phyloP scores from a whole-genome alignment of 495 filamentous ascomycete genomes.

The Terfezia boudieri region DNA sequence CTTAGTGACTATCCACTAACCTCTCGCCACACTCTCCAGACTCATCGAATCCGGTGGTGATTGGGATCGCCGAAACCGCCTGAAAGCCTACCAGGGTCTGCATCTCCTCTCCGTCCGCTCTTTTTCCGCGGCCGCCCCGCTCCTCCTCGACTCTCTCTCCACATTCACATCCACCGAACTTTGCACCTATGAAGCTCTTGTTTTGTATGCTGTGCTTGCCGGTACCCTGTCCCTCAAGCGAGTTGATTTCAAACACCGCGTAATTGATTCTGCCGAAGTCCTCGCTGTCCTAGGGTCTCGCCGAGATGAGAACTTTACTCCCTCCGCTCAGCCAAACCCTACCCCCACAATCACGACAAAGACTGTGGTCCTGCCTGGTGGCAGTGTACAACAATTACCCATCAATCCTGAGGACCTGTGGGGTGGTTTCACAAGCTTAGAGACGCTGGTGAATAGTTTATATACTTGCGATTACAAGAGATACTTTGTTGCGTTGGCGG shows the following conservation, averaged over 20 bases:
- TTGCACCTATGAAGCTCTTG: conserved; percentile 80
- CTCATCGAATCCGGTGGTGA: conserved; percentile 87
- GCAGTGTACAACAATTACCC: conserved; percentile 57
- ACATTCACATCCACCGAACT: conserved; percentile 99
- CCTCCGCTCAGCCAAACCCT: conserved; percentile 30
- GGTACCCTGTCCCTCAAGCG: conserved; percentile 86
- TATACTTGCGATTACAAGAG: conserved; percentile 82
- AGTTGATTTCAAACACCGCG: conserved; percentile 96
- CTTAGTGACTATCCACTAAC: not conserved
- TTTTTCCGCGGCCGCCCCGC: conserved; percentile 69
- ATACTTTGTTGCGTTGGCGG: conserved; percentile 78
- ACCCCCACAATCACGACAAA: conserved; percentile 56
- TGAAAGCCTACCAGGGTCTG: conserved; percentile 95
- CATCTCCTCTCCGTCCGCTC: conserved; percentile 79
- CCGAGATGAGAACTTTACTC: conserved; percentile 32
- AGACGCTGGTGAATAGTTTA: conserved; percentile 67
- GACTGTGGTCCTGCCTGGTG: conserved; percentile 28
- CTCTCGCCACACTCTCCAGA: conserved; percentile 15
- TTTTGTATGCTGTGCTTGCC: conserved; percentile 87
- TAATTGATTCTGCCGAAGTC: conserved; percentile 94
- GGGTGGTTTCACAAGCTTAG: conserved; percentile 40
- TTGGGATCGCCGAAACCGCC: conserved; percentile 91
- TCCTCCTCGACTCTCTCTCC: conserved; percentile 84
- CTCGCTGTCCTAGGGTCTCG: conserved; percentile 80
- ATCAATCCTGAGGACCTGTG: conserved; percentile 48